Evolutionary conservation across 2,329 filamentous ascomycete genomes (phyloP).

Genomic region (Aureobasidium melanogenum): DNA sequence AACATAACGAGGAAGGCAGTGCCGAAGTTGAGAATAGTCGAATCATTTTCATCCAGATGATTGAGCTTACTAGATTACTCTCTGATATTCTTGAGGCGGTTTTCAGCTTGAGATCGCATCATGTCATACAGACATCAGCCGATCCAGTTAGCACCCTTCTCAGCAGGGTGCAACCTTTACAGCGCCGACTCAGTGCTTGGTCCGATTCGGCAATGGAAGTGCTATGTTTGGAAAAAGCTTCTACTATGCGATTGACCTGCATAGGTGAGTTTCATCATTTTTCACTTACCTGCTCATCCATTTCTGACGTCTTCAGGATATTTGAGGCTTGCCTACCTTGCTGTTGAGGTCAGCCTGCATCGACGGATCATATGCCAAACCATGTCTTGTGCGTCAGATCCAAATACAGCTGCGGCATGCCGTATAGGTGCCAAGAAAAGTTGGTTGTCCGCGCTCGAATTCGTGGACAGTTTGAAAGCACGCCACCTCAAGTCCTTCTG

Average conservation of each 20-base stretch:
- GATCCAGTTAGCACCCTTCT: slow-evolving; percentile 17
- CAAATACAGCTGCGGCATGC: slow-evolving; percentile 29
- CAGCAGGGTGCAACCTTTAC: slow-evolving; percentile 20
- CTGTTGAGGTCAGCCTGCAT: slow-evolving; percentile 38
- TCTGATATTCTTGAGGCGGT: slow-evolving; percentile 18
- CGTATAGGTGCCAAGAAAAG: slow-evolving; percentile 35
- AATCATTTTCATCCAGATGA: slow-evolving; percentile 24
- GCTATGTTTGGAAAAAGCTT: slow-evolving; percentile 20
- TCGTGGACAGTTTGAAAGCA: slow-evolving; percentile 35
- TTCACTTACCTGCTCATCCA: too few relatives aligned
- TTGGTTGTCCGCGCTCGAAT: slow-evolving; percentile 36
- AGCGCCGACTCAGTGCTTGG: slow-evolving; percentile 21
- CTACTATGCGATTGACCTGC: slow-evolving; percentile 23
- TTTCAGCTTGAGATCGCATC: slow-evolving; percentile 18
- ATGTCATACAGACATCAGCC: slow-evolving; percentile 13
- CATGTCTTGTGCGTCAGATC: slow-evolving; percentile 18
- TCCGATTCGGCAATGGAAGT: slow-evolving; percentile 18
- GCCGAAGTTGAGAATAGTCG: slow-evolving; percentile 23
- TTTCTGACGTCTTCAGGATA: slow-evolving; percentile 25
- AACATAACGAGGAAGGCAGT: slow-evolving; percentile 22
- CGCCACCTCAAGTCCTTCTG: slow-evolving; percentile 40
- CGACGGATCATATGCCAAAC: slow-evolving; percentile 29
- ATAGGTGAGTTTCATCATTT: slow-evolving; percentile 20
- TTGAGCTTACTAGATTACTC: slow-evolving; percentile 19
- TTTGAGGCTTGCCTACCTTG: slow-evolving; percentile 38